phyloP scores from a whole-genome alignment of 768 basidiomycete species.

The Leucocoprinus birnbaumii region DNA sequence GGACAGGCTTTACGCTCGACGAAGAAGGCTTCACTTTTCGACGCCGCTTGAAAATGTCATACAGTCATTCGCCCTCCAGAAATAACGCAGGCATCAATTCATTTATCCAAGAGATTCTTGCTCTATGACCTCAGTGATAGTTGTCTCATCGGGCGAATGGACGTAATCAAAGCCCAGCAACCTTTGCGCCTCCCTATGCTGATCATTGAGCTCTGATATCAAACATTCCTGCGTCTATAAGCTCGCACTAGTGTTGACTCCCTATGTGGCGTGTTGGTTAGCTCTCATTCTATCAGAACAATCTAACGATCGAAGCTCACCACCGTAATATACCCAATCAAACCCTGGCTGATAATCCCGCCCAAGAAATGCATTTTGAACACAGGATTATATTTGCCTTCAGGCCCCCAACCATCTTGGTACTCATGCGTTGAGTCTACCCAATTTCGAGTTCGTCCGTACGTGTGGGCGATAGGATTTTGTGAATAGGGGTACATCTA shows the following conservation, averaged over 20 bases:
- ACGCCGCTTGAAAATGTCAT: no score
- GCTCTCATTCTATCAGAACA: neutral
- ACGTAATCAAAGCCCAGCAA: no score
- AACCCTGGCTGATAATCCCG: slow-evolving; percentile 46
- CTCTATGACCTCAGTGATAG: no score
- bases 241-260: slow-evolving; percentile 36
- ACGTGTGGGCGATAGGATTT: slow-evolving; percentile 45
- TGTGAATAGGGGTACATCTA: slow-evolving; percentile 50
- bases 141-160: no score
- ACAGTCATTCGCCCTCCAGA: no score
- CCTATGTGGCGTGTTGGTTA: slow-evolving; percentile 20
- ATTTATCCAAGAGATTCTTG: no score
- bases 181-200: no score
- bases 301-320: slow-evolving; percentile 21
- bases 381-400: slow-evolving; percentile 49
- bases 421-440: slow-evolving; percentile 54
- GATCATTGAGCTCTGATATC: no score
- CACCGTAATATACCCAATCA: slow-evolving; percentile 57
- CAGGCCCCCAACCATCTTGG: slow-evolving; percentile 44
- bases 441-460: slow-evolving; percentile 50
- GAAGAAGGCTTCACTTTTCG: no score
- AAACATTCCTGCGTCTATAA: neutral
- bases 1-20: no score
- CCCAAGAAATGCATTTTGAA: slow-evolving; percentile 50
- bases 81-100: no score